Evolutionary conservation across 179 eudicot genomes (phyloP), one percentile per base, ranked within the genome.

Genomic region (Spergularia azorica): DNA sequence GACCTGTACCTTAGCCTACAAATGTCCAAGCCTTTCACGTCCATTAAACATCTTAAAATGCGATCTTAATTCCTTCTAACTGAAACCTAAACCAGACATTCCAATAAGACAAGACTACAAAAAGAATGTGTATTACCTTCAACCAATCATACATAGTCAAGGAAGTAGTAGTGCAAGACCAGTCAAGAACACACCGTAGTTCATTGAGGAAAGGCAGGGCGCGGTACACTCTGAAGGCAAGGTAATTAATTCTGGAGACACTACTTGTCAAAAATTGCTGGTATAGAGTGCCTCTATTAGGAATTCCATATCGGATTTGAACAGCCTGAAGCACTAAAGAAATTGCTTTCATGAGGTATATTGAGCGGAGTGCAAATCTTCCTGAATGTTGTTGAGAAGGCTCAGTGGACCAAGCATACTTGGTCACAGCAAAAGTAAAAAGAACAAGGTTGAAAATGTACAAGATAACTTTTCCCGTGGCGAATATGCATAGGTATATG

Each of bases 81-180:
- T 43, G 43, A 9, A 43, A 46, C 64, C 21, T 43, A 55, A 10
- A 2, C 12, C 14, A 60, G 18, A n/a, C 9, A 43, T 43, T 17
- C 36, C 32, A 26, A 63, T 39, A 41, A n/a, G 7, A 63, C 38
- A 14, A 16, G 15, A 2, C 0, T 41, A 48, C 56, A 36, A 67
- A 67, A 67, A 17, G 6, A 4, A 7, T 43, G 48, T 46, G 36
- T 18, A 26, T 12, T 73, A 95, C 98, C 99, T 95, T 95, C 84
- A 95, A 90, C 99, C 99, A 95, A 85, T 95, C 99, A 79, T 95
- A 95, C 95, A 95, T 95, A 10, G 99, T 95, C 92, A 95, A 86
- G 52, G 98, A 93, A 70, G 99, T 95, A n/a, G 90, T 86, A 70
- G 99, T 93, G 88, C 99, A 95, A 6, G 99, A 95, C 99, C 99